Evolutionary conservation across 768 basidiomycete genomes (phyloP).

Genomic region (Polyporus arcularius): DNA sequence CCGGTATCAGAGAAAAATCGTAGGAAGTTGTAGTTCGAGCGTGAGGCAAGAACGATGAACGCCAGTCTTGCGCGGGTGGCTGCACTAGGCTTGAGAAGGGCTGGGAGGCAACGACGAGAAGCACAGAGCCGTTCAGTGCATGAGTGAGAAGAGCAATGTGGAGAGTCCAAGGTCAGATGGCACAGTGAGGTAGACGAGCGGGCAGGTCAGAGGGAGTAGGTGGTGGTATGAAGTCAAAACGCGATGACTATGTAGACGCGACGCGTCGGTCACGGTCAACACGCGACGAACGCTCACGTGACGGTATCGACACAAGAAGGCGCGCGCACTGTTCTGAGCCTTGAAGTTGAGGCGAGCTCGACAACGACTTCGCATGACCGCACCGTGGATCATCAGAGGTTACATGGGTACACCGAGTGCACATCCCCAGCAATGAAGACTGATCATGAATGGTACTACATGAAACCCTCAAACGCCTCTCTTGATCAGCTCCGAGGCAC

Average conservation of each 20-base stretch:
- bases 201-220: neutral
- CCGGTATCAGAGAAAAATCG: neutral
- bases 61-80: neutral
- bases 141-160: no score
- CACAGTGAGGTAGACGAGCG: no score
- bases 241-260: neutral
- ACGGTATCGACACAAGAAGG: neutral
- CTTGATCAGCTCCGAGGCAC: conserved; percentile 32
- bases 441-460: neutral
- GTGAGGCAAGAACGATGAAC: neutral
- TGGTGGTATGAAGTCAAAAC: neutral
- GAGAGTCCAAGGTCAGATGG: no score
- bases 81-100: neutral
- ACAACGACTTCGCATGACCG: no score
- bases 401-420: no score
- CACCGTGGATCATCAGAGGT: no score
- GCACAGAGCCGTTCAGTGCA: neutral
- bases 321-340: no score
- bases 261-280: neutral
- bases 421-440: neutral
- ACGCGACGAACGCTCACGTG: conserved; percentile 2
- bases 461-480: conserved; percentile 4
- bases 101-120: neutral
- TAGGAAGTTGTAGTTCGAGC: neutral
- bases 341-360: no score